Conservation (phyloP, 1,284 basidiomycete species). For the Puccinia coronata region DNA sequence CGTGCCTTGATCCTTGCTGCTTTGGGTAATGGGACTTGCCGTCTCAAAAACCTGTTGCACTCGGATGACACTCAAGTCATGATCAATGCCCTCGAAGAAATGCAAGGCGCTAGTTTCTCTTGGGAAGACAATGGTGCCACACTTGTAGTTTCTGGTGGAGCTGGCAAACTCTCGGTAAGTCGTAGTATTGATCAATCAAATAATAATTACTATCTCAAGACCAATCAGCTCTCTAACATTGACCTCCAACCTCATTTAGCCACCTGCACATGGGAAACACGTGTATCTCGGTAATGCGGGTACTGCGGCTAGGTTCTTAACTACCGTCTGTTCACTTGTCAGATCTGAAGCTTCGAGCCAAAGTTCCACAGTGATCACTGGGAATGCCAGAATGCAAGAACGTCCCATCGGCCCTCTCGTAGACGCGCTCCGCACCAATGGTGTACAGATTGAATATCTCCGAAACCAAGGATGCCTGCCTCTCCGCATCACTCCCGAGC, state of each 20-base stretch:
- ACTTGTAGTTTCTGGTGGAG: conserved; percentile 84
- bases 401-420: conserved; percentile 92
- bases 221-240: neutral
- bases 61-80: conserved; percentile 99
- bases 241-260: conserved; percentile 53
- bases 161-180: conserved; percentile 68
- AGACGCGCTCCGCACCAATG: conserved; percentile 80
- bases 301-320: conserved; percentile 95
- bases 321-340: conserved; percentile 88
- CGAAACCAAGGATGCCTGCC: conserved; percentile 84
- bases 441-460: conserved; percentile 74
- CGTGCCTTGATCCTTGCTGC: conserved; percentile 91
- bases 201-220: neutral
- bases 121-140: conserved; percentile 96
- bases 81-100: conserved; percentile 87
- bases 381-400: conserved; percentile 98
- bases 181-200: neutral
- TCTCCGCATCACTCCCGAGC: conserved; percentile 73
- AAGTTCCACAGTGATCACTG: conserved; percentile 66
- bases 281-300: conserved; percentile 96
- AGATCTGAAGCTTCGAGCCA: conserved; percentile 61
- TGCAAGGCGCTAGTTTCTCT: conserved; percentile 83
- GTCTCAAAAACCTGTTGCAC: conserved; percentile 85
- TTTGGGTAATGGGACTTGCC: conserved; percentile 81
- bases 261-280: conserved; percentile 77